Base-by-base conservation (phyloP, 164 flowering plant genomes). In the Piper betle region DNA sequence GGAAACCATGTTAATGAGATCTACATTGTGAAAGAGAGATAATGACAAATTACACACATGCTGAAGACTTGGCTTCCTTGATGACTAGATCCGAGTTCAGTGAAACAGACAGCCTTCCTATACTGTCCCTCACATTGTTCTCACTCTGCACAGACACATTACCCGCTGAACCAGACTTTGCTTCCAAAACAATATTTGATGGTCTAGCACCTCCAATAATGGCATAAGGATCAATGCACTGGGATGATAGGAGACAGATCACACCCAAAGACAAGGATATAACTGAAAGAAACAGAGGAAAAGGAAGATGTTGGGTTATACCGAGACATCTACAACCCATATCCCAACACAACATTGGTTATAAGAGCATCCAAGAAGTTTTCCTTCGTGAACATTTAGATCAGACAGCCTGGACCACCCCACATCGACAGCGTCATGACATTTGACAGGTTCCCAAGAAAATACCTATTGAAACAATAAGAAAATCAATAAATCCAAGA, bases 281-380 rank as follows among this genome's bases (percentile, higher is more conserved):
- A 25, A 25, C 33, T 2, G 37, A 41, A 10, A 5, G 39, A 39
- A 39, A 39, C 39, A 55, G 54, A 48, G 18, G 12, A 33, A 43
- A 50, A 55, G 25, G 46, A 16, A 39, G 54, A 57, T 61, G 56
- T 62, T 13, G 66, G 56, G 55, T 42, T 53, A 54, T 87, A 93
- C 98, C 89, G 91, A 82, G 68, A 88, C 81, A 74, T 93, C 99
- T 48, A 85, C 97, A 59, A 93, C 99, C 99, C 99, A 93, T 13
- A 93, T 91, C 93, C 97, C 99, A 64, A 93, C 99, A 78, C 97
- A 93, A 71, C 95, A 90, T 75, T 93, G 99, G 77, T 93, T 90
- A 62, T 75, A 88, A 37, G 98, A 93, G 78, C 99, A 93, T 20
- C 97, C 99, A 71, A 93, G 95, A 71, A 93, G 99, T 78, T 93